phyloP scores from a whole-genome alignment of 495 filamentous ascomycete species.

The Schizothecium vesticola region DNA sequence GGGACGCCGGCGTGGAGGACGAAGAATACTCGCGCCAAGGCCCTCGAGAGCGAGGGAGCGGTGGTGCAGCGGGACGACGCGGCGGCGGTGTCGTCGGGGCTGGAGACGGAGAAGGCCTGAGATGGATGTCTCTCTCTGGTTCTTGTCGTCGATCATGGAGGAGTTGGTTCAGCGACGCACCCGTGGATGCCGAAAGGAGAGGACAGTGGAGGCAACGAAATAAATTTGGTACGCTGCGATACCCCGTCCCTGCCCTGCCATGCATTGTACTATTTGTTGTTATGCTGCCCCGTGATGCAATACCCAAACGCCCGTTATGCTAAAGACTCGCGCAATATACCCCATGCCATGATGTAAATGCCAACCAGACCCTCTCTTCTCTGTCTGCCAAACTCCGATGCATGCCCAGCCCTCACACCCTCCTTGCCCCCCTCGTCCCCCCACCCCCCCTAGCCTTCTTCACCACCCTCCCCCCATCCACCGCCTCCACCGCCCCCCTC shows the following conservation, averaged over 20 bases:
- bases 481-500: neutral
- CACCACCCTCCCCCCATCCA: neutral
- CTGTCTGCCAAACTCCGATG: neutral
- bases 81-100: neutral
- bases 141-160: too few relatives aligned
- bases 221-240: neutral
- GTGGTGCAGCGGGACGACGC: constrained; percentile 29
- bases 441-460: neutral
- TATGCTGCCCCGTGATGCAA: neutral
- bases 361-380: neutral
- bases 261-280: neutral
- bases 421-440: neutral
- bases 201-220: neutral
- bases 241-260: neutral
- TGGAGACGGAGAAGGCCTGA: neutral
- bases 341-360: neutral
- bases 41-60: constrained; percentile 30
- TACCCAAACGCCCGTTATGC: neutral
- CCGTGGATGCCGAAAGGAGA: neutral
- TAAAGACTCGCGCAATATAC: neutral
- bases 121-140: too few relatives aligned
- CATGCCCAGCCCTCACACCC: neutral
- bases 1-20: constrained; percentile 70
- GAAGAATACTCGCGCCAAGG: constrained; percentile 29
- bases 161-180: too few relatives aligned